These are phyloP conservation scores for Akanthomyces lecanii DNA, from an alignment of 2,329 filamentous ascomycete genomes.

Conservation along the genomic window DNA sequence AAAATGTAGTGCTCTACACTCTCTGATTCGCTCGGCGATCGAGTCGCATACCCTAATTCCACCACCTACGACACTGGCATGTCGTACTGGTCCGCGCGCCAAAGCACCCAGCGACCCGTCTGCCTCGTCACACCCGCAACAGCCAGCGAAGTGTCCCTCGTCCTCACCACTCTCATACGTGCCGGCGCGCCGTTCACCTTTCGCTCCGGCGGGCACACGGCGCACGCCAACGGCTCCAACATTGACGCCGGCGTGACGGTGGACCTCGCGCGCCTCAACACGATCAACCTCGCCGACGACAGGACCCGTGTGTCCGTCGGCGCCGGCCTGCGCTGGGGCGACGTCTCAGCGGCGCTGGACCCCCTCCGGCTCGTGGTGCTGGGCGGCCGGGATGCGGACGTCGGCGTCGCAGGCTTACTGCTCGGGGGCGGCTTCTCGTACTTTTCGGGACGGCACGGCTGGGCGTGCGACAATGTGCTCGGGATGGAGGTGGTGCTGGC, in stretches of 20 bases:
- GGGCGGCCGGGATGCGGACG: slow-evolving; percentile 18
- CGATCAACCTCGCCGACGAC: slow-evolving; percentile 30
- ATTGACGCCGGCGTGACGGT: slow-evolving; percentile 38
- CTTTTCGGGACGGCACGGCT: slow-evolving; percentile 35
- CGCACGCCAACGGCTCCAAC: slow-evolving; percentile 41
- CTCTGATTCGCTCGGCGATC: neutral
- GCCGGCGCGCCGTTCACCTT: slow-evolving; percentile 39
- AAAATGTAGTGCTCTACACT: slow-evolving; percentile 1
- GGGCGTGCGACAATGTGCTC: slow-evolving; percentile 35
- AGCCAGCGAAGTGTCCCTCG: slow-evolving; percentile 18
- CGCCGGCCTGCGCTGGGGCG: slow-evolving; percentile 40
- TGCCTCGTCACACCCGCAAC: slow-evolving; percentile 22
- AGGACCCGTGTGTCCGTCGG: slow-evolving; percentile 37
- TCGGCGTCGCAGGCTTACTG: slow-evolving; percentile 18
- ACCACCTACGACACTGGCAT: neutral
- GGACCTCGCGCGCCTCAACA: slow-evolving; percentile 38
- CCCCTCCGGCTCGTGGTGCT: slow-evolving; percentile 23
- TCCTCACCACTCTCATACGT: slow-evolving; percentile 19
- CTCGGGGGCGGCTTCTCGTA: slow-evolving; percentile 40
- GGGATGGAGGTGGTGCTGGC: slow-evolving; percentile 46
- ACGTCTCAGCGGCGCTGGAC: slow-evolving; percentile 39
- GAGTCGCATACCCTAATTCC: slow-evolving; percentile 8
- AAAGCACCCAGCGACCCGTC: slow-evolving; percentile 1
- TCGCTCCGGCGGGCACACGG: slow-evolving; percentile 49
- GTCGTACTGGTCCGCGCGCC: slow-evolving; percentile 13